Base-by-base conservation (phyloP, 2,329 filamentous ascomycete genomes). In the Scedosporium minutisporum region DNA sequence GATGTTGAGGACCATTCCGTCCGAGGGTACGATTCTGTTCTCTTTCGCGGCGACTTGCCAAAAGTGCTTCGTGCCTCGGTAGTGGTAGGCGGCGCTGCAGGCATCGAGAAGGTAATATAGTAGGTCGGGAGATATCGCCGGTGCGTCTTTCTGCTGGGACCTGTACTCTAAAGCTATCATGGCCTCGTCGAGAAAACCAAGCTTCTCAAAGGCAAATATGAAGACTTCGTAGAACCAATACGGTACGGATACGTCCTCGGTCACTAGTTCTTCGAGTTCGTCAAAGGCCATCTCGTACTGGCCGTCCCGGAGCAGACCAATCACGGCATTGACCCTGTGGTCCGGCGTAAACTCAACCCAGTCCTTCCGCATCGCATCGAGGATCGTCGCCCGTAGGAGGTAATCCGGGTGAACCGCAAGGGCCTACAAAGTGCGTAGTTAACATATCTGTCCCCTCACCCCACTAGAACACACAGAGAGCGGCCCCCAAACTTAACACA, bases 371-470 rank as follows among this genome's bases (percentile, higher is more conserved):
- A 95, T 91, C 63, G 87, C 86, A 62, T 84, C 77, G 46, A 97
- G 76, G 3, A 96, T 80, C 42, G 87, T 80, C 61, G 84, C 82
- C 42, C 92, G 86, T 25, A 95, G 76, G 5, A 91, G 67, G 68
- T 96, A 93, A 73, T 97, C 90, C 0, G 93, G 91, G 71, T 97
- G 95, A 7, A 95, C 84, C 0, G 90, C 85, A 25, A 97, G 79
- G 4, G 84, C 87, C 79, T 89, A 65, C 21, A 3, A 1, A n/a
- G 44, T 23, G 12, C 12, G 10, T 9, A 10, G 55, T 58, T 38
- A 58, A 16, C 29, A 57, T 5, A 55, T 14, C n/a, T 48, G 29
- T 38, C n/a, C 6, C 10, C 6, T 21, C 25, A 53, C 33, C 10
- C 33, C 10, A 38, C 33, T 38, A 38, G 33, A 59, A 58, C 29